phyloP scores from a whole-genome alignment of 2,329 filamentous ascomycete genomes.

The Colletotrichum cordylinicola region DNA sequence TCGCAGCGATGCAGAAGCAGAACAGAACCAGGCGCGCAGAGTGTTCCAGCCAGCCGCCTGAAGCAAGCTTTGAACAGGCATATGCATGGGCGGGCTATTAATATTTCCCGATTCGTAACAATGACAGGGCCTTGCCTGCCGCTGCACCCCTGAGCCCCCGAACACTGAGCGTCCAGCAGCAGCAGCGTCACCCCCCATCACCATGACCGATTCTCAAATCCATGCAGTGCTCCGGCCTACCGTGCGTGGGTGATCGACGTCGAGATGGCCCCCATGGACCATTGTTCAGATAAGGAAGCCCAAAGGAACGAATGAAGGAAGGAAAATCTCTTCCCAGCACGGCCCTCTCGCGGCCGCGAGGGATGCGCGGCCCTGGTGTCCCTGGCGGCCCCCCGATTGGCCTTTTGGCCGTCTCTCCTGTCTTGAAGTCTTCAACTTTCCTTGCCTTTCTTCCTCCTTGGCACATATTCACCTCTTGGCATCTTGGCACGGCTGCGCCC shows the following conservation, averaged over 20 bases:
- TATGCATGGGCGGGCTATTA: constrained; percentile 15
- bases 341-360: background rate
- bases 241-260: constrained; percentile 12
- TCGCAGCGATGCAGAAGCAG: background rate
- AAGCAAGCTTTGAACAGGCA: constrained; percentile 1
- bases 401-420: background rate
- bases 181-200: background rate
- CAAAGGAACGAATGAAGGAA: constrained; percentile 4
- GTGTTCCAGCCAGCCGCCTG: constrained; percentile 1
- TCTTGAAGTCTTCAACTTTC: background rate
- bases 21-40: background rate
- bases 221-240: background rate
- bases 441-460: background rate
- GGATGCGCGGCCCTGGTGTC: constrained; percentile 1
- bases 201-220: background rate
- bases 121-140: background rate
- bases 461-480: background rate
- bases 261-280: constrained; percentile 11
- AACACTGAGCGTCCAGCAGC: background rate
- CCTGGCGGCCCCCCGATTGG: constrained; percentile 15
- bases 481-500: constrained; percentile 13
- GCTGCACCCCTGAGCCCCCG: background rate
- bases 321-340: background rate
- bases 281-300: constrained; percentile 16
- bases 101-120: constrained; percentile 7